Evolutionary conservation across 2,329 filamentous ascomycete species (phyloP).

Genomic region (Diaporthe amygdali): DNA sequence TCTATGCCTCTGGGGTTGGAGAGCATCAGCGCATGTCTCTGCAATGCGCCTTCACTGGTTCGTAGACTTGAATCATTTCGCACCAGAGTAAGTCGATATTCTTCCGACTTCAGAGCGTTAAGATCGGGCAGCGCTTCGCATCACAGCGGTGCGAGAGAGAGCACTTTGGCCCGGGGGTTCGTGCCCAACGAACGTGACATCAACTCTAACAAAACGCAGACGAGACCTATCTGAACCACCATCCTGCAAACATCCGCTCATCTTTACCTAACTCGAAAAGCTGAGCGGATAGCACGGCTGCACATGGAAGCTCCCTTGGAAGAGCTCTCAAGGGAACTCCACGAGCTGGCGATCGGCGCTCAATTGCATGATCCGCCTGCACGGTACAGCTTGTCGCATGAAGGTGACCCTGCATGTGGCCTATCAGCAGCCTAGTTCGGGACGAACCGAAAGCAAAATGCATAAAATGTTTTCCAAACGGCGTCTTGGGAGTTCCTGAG

Average conservation of each 20-base stretch:
- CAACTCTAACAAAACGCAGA: background rate
- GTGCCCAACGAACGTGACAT: too few relatives aligned
- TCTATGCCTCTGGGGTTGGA: background rate
- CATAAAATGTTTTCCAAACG: background rate
- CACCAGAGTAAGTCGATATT: too few relatives aligned
- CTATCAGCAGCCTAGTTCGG: background rate
- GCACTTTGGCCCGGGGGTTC: too few relatives aligned
- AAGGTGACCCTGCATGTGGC: background rate
- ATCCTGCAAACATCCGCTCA: background rate
- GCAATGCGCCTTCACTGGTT: too few relatives aligned
- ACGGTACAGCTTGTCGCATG: background rate
- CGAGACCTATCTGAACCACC: background rate
- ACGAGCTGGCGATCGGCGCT: background rate
- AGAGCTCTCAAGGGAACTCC: background rate
- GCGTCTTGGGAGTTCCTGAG: constrained; percentile 3
- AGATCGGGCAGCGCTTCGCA: too few relatives aligned
- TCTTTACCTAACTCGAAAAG: background rate
- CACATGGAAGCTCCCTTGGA: background rate
- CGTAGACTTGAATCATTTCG: too few relatives aligned
- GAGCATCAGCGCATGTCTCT: background rate
- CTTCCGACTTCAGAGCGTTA: too few relatives aligned
- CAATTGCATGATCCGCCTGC: background rate
- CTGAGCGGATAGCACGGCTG: background rate
- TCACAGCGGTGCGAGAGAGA: too few relatives aligned
- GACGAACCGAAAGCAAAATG: background rate